A percentile compares a stretch with the other conserved stretches of the same genome.
Conservation (phyloP, 2,329 filamentous ascomycete species). For the Beauveria caledonica region DNA sequence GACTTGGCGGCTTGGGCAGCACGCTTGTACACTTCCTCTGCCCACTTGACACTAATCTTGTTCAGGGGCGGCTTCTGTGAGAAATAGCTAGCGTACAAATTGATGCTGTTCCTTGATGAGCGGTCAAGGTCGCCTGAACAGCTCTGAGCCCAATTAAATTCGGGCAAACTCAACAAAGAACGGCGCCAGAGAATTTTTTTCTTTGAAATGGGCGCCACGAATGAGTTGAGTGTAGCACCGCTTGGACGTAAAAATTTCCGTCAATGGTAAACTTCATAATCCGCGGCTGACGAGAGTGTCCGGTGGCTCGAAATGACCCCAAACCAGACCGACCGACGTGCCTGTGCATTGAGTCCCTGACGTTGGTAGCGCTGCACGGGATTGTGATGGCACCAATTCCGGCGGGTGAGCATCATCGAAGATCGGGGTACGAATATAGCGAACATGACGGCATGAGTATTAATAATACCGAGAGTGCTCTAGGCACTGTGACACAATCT, state of each 20-base stretch:
- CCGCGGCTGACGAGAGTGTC: neutral
- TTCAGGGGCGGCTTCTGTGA: neutral
- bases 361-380: neutral
- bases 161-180: neutral
- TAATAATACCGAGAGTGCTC: neutral
- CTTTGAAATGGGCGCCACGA: neutral
- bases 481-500: neutral
- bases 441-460: neutral
- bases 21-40: too few relatives aligned
- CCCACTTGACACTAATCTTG: neutral
- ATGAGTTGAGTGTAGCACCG: neutral
- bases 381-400: slow-evolving; percentile 4
- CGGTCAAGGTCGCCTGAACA: neutral
- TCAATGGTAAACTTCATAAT: neutral
- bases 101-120: neutral
- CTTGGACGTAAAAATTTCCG: neutral
- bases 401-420: neutral
- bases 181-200: neutral
- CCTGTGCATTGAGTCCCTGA: neutral
- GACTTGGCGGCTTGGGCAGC: neutral
- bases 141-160: neutral
- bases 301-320: neutral
- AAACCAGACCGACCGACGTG: neutral
- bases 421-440: neutral
- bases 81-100: neutral